Evolutionary conservation across 345 rosid species (phyloP), one percentile per base, ranked within the genome.

Genomic region (Lepidium aucheri): DNA sequence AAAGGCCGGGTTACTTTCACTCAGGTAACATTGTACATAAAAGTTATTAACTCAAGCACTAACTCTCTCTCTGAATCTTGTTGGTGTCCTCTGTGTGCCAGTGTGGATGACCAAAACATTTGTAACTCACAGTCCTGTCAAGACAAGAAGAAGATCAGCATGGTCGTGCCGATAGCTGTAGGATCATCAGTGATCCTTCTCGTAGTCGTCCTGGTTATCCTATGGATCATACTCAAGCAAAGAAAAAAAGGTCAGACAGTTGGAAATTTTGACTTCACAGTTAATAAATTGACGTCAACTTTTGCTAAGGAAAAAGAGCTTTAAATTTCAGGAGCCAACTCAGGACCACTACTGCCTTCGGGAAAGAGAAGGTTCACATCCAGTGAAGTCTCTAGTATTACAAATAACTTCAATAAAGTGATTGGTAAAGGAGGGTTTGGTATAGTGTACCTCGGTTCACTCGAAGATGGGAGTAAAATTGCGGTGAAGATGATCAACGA

Each of bases 381-480:
- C 28, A 14, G 39, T 22, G 78, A 78, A 7, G 64, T 80, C 10
- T 39, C 68, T 2, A 72, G 30, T 5, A 69, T 80, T n/a, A 80
- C 84, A 3, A 65, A 74, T 13, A 69, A 78, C 17, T 74, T 83
- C 20, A 45, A 16, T 24, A 76, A 35, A 35, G 65, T 73, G 20
- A 44, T 76, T 9, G 87, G 84, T 14, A 54, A 76, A 47, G 84
- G 84, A 65, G 83, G 83, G 9, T 83, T 72, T 41, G 84, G 87
- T 47, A 63, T 45, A 24, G 84, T 83, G 20, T 80, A 63, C 24
- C 70, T 70, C 9, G 84, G 79, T 1, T 26, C 16, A 6, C 56
- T 80, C 9, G 73, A 74, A 47, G 69, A 70, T 16, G 55, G 68
- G 42, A 69, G 64, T 41, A 39, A 72, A 72, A 82, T 83, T 22